These are phyloP conservation scores for Emiliania huxleyi DNA, from an alignment of 78 protist species.

Conservation along the genomic window DNA sequence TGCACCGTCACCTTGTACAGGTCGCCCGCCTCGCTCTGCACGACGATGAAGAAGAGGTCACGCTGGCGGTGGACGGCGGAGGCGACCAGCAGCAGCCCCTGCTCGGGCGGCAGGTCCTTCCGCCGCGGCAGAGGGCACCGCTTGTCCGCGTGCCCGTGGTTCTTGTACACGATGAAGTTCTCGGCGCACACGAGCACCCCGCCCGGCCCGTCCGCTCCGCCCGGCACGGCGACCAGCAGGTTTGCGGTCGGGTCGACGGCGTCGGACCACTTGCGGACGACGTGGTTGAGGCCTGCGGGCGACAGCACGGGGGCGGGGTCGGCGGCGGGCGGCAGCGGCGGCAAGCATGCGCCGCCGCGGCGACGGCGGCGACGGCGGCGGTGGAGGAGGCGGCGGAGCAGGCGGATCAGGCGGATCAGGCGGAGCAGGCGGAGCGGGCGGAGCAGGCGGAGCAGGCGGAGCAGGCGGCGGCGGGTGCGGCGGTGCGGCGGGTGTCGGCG, in stretches of 20 bases:
- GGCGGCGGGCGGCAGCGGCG: too few species aligned
- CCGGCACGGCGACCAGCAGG: constrained; percentile 64
- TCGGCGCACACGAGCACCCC: constrained; percentile 88
- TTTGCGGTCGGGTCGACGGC: constrained; percentile 71
- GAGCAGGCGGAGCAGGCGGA: too few species aligned
- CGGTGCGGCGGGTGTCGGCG: too few species aligned
- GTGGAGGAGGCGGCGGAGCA: too few species aligned
- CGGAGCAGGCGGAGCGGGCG: too few species aligned
- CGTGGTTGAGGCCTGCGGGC: constrained; percentile 97
- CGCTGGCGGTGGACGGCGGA: constrained; percentile 48
- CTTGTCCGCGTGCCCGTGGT: background rate
- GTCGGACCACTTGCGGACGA: constrained; percentile 67
- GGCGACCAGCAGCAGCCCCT: constrained; percentile 55
- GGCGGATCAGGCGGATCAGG: too few species aligned
- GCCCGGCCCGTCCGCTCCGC: constrained; percentile 92
- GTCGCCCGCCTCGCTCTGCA: constrained; percentile 93
- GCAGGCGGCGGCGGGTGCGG: too few species aligned
- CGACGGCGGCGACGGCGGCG: too few species aligned
- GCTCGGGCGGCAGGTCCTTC: constrained; percentile 31
- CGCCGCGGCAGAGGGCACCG: constrained; percentile 60
- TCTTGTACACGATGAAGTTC: constrained; percentile 33
- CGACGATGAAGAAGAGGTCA: constrained; percentile 82
- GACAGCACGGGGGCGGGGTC: too few species aligned
- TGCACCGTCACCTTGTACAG: constrained; percentile 80
- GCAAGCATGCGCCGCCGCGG: too few species aligned